These are phyloP conservation scores for Saturnispora quitensis DNA, from an alignment of 805 yeast genomes.

Conservation along the genomic window DNA sequence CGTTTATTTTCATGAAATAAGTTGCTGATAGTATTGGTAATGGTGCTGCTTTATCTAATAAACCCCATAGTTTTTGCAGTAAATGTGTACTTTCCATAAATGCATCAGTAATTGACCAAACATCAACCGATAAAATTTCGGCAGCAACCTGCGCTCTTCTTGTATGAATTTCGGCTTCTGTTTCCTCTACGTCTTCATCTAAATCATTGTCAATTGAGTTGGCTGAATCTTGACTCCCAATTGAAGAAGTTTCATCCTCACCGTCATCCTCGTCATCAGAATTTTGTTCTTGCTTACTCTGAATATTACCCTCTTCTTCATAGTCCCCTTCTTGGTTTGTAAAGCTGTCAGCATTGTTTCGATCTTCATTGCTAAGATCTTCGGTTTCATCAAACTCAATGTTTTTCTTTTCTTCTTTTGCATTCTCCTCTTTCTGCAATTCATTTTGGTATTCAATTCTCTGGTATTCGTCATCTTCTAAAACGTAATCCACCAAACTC, in stretches of 20 bases:
- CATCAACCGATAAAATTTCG: slow-evolving; percentile 83
- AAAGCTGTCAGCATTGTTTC: slow-evolving; percentile 4
- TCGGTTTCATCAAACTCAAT: slow-evolving; percentile 16
- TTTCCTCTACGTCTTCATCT: slow-evolving; percentile 23
- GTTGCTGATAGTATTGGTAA: slow-evolving; percentile 72
- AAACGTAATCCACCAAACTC: slow-evolving; percentile 59
- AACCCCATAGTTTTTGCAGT: slow-evolving; percentile 67
- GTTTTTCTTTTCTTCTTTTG: background rate
- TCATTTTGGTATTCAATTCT: slow-evolving; percentile 11
- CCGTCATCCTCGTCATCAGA: slow-evolving; percentile 13
- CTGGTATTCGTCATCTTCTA: slow-evolving; percentile 39
- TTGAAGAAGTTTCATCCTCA: slow-evolving; percentile 13
- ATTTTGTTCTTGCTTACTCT: slow-evolving; percentile 4
- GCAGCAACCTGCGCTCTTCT: slow-evolving; percentile 64
- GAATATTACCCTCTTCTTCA: background rate
- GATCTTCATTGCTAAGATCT: background rate
- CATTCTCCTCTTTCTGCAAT: slow-evolving; percentile 2
- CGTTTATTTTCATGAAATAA: slow-evolving; percentile 85
- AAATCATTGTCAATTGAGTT: slow-evolving; percentile 18
- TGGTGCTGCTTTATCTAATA: slow-evolving; percentile 60
- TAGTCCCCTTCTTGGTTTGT: slow-evolving; percentile 9
- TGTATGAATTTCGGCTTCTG: slow-evolving; percentile 27
- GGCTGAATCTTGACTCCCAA: slow-evolving; percentile 19
- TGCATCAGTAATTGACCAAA: slow-evolving; percentile 88
- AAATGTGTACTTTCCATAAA: slow-evolving; percentile 66